Conservation (phyloP, 148 eudicot species). For the Drosera capensis region DNA sequence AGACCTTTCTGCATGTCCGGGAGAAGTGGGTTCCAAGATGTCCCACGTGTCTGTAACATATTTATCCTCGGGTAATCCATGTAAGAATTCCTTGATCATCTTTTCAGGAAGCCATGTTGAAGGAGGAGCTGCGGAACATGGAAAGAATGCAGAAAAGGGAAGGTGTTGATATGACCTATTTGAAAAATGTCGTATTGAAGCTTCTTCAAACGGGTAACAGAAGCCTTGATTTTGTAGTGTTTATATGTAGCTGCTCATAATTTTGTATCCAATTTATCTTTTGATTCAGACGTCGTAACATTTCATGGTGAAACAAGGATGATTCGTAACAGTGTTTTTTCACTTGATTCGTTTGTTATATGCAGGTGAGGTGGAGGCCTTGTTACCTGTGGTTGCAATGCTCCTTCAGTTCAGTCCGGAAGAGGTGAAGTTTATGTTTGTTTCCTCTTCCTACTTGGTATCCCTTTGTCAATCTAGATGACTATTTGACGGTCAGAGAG, state of each 20-base stretch:
- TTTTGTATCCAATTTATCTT: neutral
- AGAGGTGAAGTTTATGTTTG: conserved; percentile 41
- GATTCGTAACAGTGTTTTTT: neutral
- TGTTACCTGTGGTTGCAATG: conserved; percentile 91
- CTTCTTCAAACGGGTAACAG: conserved; percentile 88
- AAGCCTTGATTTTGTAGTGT: neutral
- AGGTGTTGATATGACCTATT: conserved; percentile 97
- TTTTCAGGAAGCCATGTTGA: conserved; percentile 76
- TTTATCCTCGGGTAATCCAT: neutral
- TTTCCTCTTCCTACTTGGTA: conserved; percentile 3
- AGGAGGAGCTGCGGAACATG: conserved; percentile 90
- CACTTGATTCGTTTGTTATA: neutral
- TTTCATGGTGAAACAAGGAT: neutral
- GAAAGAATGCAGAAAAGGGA: conserved; percentile 84
- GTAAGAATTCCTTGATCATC: neutral
- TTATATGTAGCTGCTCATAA: neutral
- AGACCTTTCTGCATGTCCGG: neutral
- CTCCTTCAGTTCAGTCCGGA: conserved; percentile 98
- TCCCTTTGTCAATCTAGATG: neutral
- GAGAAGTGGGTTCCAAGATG: neutral
- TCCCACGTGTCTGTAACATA: neutral
- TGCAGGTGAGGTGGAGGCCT: conserved; percentile 89
- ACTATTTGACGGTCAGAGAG: no score
- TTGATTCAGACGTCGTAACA: neutral
- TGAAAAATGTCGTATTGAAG: conserved; percentile 86